Evolutionary conservation across 805 yeast species (phyloP), one percentile per base, ranked within the genome.

Genomic region (Candida caryicola): DNA sequence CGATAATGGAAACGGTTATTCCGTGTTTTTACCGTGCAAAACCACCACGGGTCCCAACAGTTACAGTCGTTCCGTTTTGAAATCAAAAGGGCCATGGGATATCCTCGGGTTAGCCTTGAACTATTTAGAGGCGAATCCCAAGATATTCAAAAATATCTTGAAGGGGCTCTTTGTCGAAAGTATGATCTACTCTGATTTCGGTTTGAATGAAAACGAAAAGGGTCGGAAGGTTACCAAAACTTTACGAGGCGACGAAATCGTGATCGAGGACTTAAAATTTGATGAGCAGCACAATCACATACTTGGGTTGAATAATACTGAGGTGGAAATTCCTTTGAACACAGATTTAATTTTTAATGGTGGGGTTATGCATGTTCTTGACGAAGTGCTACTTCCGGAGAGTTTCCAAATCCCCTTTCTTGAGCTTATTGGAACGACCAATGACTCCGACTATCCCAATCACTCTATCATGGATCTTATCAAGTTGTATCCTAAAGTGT

Each of bases 341-440:
- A 60, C 77, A 1, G 96, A 90, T 54, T 73, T 86, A 5, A 54
- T 90, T 10, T 90, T 85, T 55, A 79, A 77, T 45, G 83, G 85
- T 55, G 98, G 98, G 1, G 95, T 90, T 0, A 77, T 85, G 1
- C 96, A 87, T 55, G 79, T 90, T 1, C 64, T 85, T 9, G 64
- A 72, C 26, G 58, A 71, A 4, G 66, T 85, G 1, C 46, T 76
- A 3, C 61, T 85, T 12, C 95, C 96, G 0, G 56, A 62, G 0
- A 58, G 64, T 17, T 57, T 90, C 21, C 56, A 68, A 5, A 73
- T 90, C 2, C 52, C 80, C 0, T 57, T 82, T 8, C 33, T 43
- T 3, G 82, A 87, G 38, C 66, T 90, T 36, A 62, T 88, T 6
- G 46, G 49, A 17, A 69, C 85, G 0, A 76, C 83, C 2, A 74